Percentiles rank a stretch among this genome's conserved stretches.
phyloP scores from a whole-genome alignment of 805 yeast species.

The Vanderwaltozyma verrucispora region DNA sequence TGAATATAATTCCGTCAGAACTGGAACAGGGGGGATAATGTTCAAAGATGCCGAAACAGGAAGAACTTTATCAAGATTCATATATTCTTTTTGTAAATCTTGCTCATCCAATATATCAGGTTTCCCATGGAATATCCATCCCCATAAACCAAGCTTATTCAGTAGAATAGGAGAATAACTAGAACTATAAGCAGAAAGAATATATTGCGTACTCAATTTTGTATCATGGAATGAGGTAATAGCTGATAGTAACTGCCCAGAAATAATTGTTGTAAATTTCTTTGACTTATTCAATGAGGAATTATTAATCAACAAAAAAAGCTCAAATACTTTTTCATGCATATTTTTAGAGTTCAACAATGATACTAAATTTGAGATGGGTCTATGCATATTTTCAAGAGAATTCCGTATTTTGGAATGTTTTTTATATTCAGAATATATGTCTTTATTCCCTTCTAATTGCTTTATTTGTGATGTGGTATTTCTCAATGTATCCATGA shows the following conservation, averaged over 20 bases:
- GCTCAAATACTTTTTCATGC: constrained; percentile 19
- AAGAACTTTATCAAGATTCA: constrained; percentile 4
- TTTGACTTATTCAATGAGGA: constrained; percentile 5
- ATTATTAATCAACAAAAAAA: constrained; percentile 11
- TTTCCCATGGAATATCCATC: constrained; percentile 14
- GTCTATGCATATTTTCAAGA: constrained; percentile 4
- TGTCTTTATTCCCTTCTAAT: not conserved
- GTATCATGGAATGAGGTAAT: constrained; percentile 23
- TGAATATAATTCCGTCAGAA: constrained; percentile 19
- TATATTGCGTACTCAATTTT: constrained; percentile 15
- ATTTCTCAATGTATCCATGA: constrained; percentile 11
- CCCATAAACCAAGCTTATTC: constrained; percentile 24
- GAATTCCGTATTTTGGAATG: not conserved
- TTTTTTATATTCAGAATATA: not conserved
- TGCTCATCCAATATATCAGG: constrained; percentile 4
- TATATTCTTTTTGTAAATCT: constrained; percentile 5
- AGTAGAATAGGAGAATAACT: constrained; percentile 9
- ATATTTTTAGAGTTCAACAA: constrained; percentile 11
- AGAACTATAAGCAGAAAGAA: constrained; percentile 12
- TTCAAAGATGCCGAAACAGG: constrained; percentile 6
- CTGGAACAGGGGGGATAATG: constrained; percentile 8
- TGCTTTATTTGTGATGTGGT: not conserved
- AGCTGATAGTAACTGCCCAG: constrained; percentile 13
- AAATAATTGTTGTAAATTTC: constrained; percentile 13
- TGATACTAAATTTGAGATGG: not conserved